Conservation (phyloP, 2,329 filamentous ascomycete species). For the Hymenoscyphus scutula region DNA sequence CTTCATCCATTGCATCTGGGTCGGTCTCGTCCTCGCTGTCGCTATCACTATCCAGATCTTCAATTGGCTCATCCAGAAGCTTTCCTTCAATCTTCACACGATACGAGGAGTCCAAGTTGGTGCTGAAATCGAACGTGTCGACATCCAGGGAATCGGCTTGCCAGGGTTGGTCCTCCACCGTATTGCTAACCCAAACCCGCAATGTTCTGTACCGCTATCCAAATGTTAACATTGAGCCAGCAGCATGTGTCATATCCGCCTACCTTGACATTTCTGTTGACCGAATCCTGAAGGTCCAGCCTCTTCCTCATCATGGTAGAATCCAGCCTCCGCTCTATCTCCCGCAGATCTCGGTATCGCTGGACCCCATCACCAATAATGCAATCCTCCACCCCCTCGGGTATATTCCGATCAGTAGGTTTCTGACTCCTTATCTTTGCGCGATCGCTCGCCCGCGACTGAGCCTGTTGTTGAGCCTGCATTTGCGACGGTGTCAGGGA, state of each 20-base stretch:
- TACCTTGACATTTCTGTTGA: conserved; percentile 71
- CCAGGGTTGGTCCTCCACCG: conserved; percentile 91
- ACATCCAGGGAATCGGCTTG: conserved; percentile 68
- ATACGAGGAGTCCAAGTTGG: conserved; percentile 75
- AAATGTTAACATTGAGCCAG: background rate
- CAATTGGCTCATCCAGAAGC: conserved; percentile 68
- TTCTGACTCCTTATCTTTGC: conserved; percentile 81
- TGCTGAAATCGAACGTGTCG: conserved; percentile 78
- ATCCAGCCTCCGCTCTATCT: conserved; percentile 84
- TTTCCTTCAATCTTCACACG: conserved; percentile 89
- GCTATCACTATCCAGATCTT: conserved; percentile 50
- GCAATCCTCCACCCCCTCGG: conserved; percentile 81
- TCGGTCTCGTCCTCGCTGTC: conserved; percentile 47
- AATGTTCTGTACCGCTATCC: conserved; percentile 73
- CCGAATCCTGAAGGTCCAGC: conserved; percentile 81
- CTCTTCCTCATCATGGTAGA: conserved; percentile 92
- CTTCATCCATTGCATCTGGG: conserved; percentile 52
- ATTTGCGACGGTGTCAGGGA: conserved; percentile 56
- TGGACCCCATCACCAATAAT: conserved; percentile 78
- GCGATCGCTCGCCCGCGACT: conserved; percentile 57
- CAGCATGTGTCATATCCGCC: conserved; percentile 16
- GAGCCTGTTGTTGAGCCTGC: conserved; percentile 47
- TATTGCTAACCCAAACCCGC: conserved; percentile 93
- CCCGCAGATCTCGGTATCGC: conserved; percentile 79
- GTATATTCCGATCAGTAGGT: conserved; percentile 92